These are phyloP conservation scores for Pichia sp. DNA, from an alignment of 1,139 yeast genomes.

Conservation along the genomic window DNA sequence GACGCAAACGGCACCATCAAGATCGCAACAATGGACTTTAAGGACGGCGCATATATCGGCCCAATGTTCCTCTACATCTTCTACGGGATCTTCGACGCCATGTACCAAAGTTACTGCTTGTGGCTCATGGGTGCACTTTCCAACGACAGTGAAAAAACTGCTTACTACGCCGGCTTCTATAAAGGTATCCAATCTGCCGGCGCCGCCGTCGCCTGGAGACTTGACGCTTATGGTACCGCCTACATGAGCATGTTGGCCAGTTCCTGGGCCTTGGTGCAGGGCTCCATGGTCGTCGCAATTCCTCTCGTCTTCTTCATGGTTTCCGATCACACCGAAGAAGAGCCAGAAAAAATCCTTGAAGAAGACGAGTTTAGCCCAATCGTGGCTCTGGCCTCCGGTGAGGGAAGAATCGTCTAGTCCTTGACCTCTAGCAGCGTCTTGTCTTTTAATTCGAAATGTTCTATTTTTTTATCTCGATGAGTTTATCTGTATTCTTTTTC, in stretches of 20 bases:
- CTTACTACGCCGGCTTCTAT: constrained; percentile 58
- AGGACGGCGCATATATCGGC: constrained; percentile 45
- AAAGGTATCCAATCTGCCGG: constrained; percentile 64
- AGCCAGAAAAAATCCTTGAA: constrained; percentile 28
- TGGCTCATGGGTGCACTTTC: constrained; percentile 58
- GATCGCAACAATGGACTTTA: constrained; percentile 40
- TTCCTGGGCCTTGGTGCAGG: constrained; percentile 54
- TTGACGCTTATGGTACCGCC: constrained; percentile 43
- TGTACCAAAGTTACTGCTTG: constrained; percentile 53
- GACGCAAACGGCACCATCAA: constrained; percentile 2
- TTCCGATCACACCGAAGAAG: constrained; percentile 37
- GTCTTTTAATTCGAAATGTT: neutral
- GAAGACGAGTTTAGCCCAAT: constrained; percentile 6
- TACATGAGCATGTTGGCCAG: constrained; percentile 47
- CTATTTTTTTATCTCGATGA: neutral
- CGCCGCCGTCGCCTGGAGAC: constrained; percentile 58
- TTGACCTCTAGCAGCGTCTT: neutral
- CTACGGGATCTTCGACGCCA: constrained; percentile 55
- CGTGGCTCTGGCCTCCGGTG: constrained; percentile 10
- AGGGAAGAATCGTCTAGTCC: constrained; percentile 10
- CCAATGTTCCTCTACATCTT: constrained; percentile 60
- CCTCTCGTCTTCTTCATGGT: constrained; percentile 42
- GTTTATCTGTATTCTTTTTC: neutral
- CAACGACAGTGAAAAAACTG: constrained; percentile 52
- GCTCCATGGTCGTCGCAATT: constrained; percentile 42